phyloP scores from a whole-genome alignment of 73 alveolate genomes.

The Loxodes magnus region DNA sequence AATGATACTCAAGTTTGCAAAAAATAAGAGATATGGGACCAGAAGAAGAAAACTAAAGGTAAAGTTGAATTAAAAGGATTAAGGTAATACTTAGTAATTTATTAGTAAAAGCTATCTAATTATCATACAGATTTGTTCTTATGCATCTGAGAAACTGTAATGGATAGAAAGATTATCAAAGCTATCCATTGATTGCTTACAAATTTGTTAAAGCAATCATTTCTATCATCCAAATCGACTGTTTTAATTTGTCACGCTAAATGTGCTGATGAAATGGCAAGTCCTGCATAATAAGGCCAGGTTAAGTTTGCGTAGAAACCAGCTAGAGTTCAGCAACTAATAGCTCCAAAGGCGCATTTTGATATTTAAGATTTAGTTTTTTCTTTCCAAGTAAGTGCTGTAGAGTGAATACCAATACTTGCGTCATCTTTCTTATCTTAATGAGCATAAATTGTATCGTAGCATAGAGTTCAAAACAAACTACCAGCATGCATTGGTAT shows the following conservation, averaged over 20 bases:
- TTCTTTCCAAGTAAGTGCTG: conserved; percentile 52
- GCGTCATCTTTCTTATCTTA: conserved; percentile 62
- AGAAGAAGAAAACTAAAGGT: too few species aligned
- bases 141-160: too few species aligned
- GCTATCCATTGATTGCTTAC: conserved; percentile 31
- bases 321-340: background rate
- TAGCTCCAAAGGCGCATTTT: conserved; percentile 11
- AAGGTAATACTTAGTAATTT: too few species aligned
- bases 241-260: conserved; percentile 34
- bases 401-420: conserved; percentile 46
- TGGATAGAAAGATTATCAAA: conserved; percentile 15
- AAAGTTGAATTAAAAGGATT: too few species aligned
- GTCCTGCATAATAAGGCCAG: conserved; percentile 18
- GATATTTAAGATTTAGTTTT: conserved; percentile 9
- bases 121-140: too few species aligned
- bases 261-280: conserved; percentile 33
- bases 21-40: too few species aligned
- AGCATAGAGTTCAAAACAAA: conserved; percentile 50
- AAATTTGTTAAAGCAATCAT: conserved; percentile 32
- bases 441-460: conserved; percentile 79
- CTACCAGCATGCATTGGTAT: conserved; percentile 46
- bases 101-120: too few species aligned
- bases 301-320: conserved; percentile 45
- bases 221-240: conserved; percentile 19
- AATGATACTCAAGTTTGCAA: too few species aligned